A percentile compares a stretch with the other conserved stretches of the same genome.
phyloP scores from a whole-genome alignment of 139 green algal species.

The Chlamydomonas sp. region DNA sequence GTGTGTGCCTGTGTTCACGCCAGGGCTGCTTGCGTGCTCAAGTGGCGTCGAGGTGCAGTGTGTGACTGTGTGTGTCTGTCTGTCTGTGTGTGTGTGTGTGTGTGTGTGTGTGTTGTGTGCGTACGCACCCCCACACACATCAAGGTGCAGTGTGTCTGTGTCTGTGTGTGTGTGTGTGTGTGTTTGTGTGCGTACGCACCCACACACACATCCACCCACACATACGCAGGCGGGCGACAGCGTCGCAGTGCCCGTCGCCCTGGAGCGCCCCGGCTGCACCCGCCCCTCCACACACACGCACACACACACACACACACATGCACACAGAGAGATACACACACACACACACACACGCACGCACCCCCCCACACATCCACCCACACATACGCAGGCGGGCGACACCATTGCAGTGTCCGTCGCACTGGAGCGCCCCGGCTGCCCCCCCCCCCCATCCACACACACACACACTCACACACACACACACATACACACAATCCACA shows the following conservation, averaged over 20 bases:
- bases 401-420: slow-evolving; percentile 14
- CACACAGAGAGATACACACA: too few species aligned
- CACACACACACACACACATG: too few species aligned
- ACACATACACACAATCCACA: not conserved
- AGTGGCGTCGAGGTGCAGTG: slow-evolving; percentile 42
- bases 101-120: not conserved
- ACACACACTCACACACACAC: not conserved
- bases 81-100: too few species aligned
- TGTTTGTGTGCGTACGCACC: too few species aligned
- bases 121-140: too few species aligned
- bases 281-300: slow-evolving; percentile 11
- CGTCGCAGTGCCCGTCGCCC: slow-evolving; percentile 60
- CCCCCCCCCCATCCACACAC: not conserved
- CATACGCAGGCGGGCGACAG: slow-evolving; percentile 22
- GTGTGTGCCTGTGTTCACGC: slow-evolving; percentile 58
- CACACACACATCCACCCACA: too few species aligned
- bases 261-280: slow-evolving; percentile 45
- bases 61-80: too few species aligned
- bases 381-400: too few species aligned
- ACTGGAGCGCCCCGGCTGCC: not conserved
- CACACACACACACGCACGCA: too few species aligned
- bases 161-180: not conserved
- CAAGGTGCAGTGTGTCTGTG: not conserved
- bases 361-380: too few species aligned
- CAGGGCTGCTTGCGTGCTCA: slow-evolving; percentile 60